A percentile compares a stretch with the other conserved stretches of the same genome.
These are phyloP conservation scores for Aspergillus ruber DNA, from an alignment of 2,329 filamentous ascomycete genomes.

Conservation along the genomic window DNA sequence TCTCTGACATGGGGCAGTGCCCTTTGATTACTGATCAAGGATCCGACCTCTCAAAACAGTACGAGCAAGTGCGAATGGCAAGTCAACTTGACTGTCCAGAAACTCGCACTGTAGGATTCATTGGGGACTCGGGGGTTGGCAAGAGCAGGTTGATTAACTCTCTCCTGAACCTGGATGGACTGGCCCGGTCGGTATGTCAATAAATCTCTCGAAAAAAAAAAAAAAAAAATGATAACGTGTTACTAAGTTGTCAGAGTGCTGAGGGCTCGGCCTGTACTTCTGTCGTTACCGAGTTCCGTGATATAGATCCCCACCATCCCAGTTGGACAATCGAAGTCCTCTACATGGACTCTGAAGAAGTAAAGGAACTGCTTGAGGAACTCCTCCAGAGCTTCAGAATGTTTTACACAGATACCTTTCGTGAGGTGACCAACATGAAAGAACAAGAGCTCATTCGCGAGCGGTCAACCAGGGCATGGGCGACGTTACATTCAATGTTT, in stretches of 20 bases:
- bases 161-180: background rate
- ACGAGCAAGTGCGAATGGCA: background rate
- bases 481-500: slow-evolving; percentile 14
- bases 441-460: slow-evolving; percentile 6
- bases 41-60: background rate
- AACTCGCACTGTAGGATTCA: slow-evolving; percentile 4
- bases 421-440: slow-evolving; percentile 1
- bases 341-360: slow-evolving; percentile 10
- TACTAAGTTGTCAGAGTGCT: slow-evolving; percentile 5
- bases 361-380: slow-evolving; percentile 11
- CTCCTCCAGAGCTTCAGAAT: slow-evolving; percentile 7
- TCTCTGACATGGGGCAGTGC: background rate
- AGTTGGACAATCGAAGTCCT: slow-evolving; percentile 10
- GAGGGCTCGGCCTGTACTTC: slow-evolving; percentile 12
- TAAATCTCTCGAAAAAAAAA: background rate
- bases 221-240: background rate
- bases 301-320: slow-evolving; percentile 5
- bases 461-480: slow-evolving; percentile 5
- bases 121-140: slow-evolving; percentile 8
- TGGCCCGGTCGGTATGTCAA: slow-evolving; percentile 4
- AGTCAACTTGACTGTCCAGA: slow-evolving; percentile 2
- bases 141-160: slow-evolving; percentile 10
- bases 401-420: slow-evolving; percentile 4
- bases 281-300: slow-evolving; percentile 14
- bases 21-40: background rate